Conservation (phyloP, 2,329 filamentous ascomycete genomes). For the Coniella vitis region DNA sequence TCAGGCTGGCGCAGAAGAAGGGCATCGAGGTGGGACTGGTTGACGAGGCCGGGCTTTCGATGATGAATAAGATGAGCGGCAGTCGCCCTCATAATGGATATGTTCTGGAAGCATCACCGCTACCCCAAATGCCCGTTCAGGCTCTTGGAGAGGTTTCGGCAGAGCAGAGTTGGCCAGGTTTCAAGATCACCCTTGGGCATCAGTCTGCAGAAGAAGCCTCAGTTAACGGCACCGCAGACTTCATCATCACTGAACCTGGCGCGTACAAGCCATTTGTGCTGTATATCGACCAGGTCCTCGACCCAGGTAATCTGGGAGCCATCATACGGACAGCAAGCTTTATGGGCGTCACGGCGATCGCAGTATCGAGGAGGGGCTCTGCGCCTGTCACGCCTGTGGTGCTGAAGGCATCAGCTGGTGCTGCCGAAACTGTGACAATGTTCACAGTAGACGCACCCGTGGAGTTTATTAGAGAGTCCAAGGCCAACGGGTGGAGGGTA, state of each 20-base stretch:
- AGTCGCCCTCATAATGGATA: slow-evolving; percentile 85
- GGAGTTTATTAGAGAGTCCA: slow-evolving; percentile 63
- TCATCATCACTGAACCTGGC: slow-evolving; percentile 36
- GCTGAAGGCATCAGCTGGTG: slow-evolving; percentile 83
- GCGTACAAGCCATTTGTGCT: slow-evolving; percentile 62
- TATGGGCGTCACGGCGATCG: slow-evolving; percentile 80
- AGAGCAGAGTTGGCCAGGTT: slow-evolving; percentile 39
- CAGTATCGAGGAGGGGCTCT: slow-evolving; percentile 66
- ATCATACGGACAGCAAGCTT: slow-evolving; percentile 86
- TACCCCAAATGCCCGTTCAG: slow-evolving; percentile 64
- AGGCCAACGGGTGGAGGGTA: slow-evolving; percentile 69
- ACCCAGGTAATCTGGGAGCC: slow-evolving; percentile 84
- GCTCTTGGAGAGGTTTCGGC: slow-evolving; percentile 46
- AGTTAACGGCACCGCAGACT: slow-evolving; percentile 62
- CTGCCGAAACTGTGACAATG: slow-evolving; percentile 71
- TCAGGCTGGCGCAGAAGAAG: slow-evolving; percentile 38
- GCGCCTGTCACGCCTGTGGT: slow-evolving; percentile 70
- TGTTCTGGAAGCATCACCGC: slow-evolving; percentile 76
- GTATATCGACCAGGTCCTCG: slow-evolving; percentile 68
- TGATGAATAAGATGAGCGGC: slow-evolving; percentile 77
- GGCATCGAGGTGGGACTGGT: slow-evolving; percentile 53
- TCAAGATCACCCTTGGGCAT: slow-evolving; percentile 52
- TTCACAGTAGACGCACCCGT: slow-evolving; percentile 62
- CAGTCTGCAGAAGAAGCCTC: slow-evolving; percentile 68
- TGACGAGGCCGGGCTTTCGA: slow-evolving; percentile 51